A percentile compares a stretch with the other conserved stretches of the same genome.
phyloP scores from a whole-genome alignment of 2,329 filamentous ascomycete genomes.

The Pseudocercospora vitis region DNA sequence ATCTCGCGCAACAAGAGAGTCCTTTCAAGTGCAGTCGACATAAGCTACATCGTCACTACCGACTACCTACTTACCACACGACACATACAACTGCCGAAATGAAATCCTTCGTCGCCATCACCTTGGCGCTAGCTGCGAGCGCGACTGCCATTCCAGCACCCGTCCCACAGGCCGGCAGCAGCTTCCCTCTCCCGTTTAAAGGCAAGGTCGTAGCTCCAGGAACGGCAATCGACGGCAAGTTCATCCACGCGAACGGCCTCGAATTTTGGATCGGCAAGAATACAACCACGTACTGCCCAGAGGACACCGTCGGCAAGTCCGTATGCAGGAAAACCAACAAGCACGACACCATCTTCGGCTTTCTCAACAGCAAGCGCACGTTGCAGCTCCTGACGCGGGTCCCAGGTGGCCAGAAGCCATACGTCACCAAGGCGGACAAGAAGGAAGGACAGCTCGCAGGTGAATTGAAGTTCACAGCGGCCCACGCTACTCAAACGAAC shows the following conservation, averaged over 20 bases:
- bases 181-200: constrained; percentile 20
- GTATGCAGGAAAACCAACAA: constrained; percentile 19
- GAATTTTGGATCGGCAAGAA: constrained; percentile 34
- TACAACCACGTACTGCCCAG: constrained; percentile 35
- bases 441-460: constrained; percentile 21
- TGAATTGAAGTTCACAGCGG: constrained; percentile 33
- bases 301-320: constrained; percentile 10
- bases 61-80: neutral
- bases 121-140: constrained; percentile 23
- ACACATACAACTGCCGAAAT: constrained; percentile 25
- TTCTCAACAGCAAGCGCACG: constrained; percentile 23
- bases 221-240: constrained; percentile 30
- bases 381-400: constrained; percentile 29
- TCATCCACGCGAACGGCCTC: constrained; percentile 29
- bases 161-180: constrained; percentile 9
- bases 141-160: constrained; percentile 23
- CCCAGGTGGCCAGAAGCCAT: constrained; percentile 36
- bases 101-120: constrained; percentile 28
- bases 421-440: constrained; percentile 30
- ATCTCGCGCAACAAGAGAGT: neutral
- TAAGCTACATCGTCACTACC: neutral
- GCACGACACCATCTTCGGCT: constrained; percentile 30
- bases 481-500: constrained; percentile 31
- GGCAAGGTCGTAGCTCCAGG: constrained; percentile 27
- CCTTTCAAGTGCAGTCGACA: too few species aligned